Evolutionary conservation across 2,329 filamentous ascomycete species (phyloP).

Genomic region (Ascochyta lentis): DNA sequence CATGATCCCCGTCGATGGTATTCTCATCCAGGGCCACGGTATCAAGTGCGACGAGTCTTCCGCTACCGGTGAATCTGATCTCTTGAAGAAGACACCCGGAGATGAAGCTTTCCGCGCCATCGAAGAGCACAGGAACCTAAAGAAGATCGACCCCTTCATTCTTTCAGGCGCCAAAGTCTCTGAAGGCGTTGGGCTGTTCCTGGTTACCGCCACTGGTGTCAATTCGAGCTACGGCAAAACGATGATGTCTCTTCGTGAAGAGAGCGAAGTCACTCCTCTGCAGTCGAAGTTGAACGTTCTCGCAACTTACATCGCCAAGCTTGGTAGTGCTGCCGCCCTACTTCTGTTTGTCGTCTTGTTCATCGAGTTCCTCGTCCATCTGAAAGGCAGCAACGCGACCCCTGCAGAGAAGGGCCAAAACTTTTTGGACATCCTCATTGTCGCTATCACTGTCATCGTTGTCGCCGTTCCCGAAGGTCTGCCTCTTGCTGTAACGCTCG

Average conservation of each 20-base stretch:
- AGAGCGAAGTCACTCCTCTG: conserved; percentile 77
- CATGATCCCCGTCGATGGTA: conserved; percentile 72
- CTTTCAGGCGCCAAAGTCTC: conserved; percentile 84
- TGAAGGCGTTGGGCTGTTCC: conserved; percentile 76
- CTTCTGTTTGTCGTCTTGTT: conserved; percentile 84
- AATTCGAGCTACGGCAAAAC: conserved; percentile 79
- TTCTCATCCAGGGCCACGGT: conserved; percentile 70
- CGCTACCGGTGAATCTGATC: conserved; percentile 75
- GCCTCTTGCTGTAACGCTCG: conserved; percentile 71
- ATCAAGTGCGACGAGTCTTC: conserved; percentile 77
- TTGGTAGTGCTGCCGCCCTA: conserved; percentile 77
- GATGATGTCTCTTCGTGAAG: conserved; percentile 78
- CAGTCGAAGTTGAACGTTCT: conserved; percentile 79
- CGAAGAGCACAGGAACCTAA: conserved; percentile 65
- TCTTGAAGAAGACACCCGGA: conserved; percentile 70
- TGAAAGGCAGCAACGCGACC: conserved; percentile 61
- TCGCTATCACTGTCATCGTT: conserved; percentile 70
- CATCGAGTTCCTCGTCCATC: conserved; percentile 79
- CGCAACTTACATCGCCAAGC: conserved; percentile 80
- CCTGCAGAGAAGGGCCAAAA: conserved; percentile 78
- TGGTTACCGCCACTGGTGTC: conserved; percentile 76
- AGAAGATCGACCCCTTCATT: conserved; percentile 82
- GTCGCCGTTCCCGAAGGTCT: conserved; percentile 73
- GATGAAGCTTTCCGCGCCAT: conserved; percentile 71
- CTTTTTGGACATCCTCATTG: conserved; percentile 69